Evolutionary conservation across 148 eudicot species (phyloP).

Genomic region (Cornus controversa): DNA sequence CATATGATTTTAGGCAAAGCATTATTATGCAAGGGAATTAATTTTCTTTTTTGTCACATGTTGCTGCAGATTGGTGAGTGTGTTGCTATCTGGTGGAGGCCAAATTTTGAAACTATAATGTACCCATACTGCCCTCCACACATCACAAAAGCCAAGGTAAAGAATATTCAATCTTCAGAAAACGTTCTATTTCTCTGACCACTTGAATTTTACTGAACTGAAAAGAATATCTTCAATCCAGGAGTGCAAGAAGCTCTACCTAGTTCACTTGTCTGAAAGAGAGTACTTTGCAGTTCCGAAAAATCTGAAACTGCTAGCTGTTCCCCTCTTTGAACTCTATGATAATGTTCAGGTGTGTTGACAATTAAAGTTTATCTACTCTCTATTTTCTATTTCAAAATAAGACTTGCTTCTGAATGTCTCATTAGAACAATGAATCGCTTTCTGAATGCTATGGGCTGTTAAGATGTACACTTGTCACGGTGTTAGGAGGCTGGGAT

Average conservation of each 20-base stretch:
- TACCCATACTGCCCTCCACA: constrained; percentile 83
- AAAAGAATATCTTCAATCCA: constrained; percentile 28
- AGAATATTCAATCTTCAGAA: background rate
- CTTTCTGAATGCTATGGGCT: background rate
- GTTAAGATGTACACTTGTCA: background rate
- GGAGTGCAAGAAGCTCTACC: constrained; percentile 88
- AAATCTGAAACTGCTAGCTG: constrained; percentile 84
- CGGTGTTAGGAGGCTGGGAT: background rate
- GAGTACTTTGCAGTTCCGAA: constrained; percentile 89
- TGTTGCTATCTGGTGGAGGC: constrained; percentile 80
- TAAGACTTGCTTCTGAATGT: constrained; percentile 1
- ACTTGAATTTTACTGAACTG: constrained; percentile 14
- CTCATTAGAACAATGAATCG: background rate
- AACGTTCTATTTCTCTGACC: background rate
- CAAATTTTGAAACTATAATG: constrained; percentile 59
- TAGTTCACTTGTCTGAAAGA: constrained; percentile 78
- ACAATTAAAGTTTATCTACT: background rate
- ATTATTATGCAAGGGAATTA: background rate
- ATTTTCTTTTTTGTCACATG: background rate
- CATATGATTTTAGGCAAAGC: background rate
- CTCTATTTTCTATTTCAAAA: background rate
- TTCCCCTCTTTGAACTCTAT: constrained; percentile 87
- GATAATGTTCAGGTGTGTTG: constrained; percentile 76
- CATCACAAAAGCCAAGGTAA: constrained; percentile 81
- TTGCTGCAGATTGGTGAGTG: constrained; percentile 76